phyloP scores from a whole-genome alignment of 306 rosid species.

The Adenanthera pavonina region DNA sequence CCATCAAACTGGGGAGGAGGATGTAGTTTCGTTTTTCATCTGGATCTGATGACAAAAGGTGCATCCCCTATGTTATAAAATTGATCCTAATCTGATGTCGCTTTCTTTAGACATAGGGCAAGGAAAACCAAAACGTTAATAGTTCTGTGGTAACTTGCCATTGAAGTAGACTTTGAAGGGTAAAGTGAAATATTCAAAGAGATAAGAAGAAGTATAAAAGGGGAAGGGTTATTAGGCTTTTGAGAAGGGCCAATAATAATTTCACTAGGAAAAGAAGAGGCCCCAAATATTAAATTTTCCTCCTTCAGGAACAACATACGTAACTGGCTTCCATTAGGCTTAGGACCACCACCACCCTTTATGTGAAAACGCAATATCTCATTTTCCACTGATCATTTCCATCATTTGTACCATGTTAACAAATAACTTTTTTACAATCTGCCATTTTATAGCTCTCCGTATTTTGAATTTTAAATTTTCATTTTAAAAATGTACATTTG shows the following conservation, averaged over 20 bases:
- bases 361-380: slow-evolving; percentile 16
- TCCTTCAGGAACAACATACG: slow-evolving; percentile 17
- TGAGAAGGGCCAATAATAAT: no score
- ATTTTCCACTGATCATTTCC: neutral
- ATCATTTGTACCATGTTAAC: no score
- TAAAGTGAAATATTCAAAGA: no score
- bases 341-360: neutral
- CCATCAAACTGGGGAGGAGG: slow-evolving; percentile 10
- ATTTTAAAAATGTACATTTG: no score
- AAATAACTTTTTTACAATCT: no score
- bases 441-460: no score
- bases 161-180: no score
- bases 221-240: no score
- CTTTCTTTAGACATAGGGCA: slow-evolving; percentile 41
- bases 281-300: slow-evolving; percentile 21
- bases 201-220: no score
- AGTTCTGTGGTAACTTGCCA: no score
- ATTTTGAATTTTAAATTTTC: no score
- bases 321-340: slow-evolving; percentile 42
- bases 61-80: slow-evolving; percentile 29
- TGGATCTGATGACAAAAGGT: slow-evolving; percentile 9
- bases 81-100: neutral
- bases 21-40: neutral
- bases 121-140: slow-evolving; percentile 17
- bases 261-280: no score